Base-by-base conservation (phyloP, 306 rosid genomes). In the Sindora glabra region DNA sequence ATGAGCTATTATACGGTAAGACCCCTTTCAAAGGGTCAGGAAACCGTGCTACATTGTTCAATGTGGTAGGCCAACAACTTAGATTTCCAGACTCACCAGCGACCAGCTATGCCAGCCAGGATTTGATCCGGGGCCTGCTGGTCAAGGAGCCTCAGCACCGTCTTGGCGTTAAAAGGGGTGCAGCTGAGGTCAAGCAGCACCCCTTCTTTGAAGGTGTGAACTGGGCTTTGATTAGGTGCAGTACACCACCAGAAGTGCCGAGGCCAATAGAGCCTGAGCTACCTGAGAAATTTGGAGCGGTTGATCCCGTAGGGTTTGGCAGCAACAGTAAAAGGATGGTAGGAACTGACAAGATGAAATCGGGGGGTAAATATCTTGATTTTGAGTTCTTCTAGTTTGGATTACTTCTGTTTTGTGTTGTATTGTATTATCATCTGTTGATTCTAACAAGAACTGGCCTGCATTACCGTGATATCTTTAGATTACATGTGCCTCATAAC, bases 191-290 rank as follows among this genome's bases (percentile, higher is more conserved):
- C 76, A 90, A 90, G 72, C 95, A 87, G 69, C 97, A 90, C 56
- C 83, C 95, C 18, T 90, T 90, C 86, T 90, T 90, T 46, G 95
- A 87, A 67, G 95, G 97, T 2, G 86, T 90, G 26, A 90, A 90
- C 58, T 90, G 97, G 97, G 97, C 97, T 2, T 74, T 90, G 67
- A 90, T 90, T 16, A 63, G 97, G 64, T 90, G 95, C 77, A 78
- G 94, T 69, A 90, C 95, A 0, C 97, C 97, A 1, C 97, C 97
- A 15, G 97, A 90, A 71, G 83, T 90, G 60, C 97, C 97, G 10
- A 78, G 94, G 68, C 89, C 95, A 6, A 56, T 76, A 66, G 95
- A 90, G 66, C 34, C 54, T 10, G 97, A 90, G 33, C 59, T 32
- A 42, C 84, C 92, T 1, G 72, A 64, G 1, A 89, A 89, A 74